phyloP scores from a whole-genome alignment of 352 stramenopile genomes.

The Pseudoperonospora humuli region DNA sequence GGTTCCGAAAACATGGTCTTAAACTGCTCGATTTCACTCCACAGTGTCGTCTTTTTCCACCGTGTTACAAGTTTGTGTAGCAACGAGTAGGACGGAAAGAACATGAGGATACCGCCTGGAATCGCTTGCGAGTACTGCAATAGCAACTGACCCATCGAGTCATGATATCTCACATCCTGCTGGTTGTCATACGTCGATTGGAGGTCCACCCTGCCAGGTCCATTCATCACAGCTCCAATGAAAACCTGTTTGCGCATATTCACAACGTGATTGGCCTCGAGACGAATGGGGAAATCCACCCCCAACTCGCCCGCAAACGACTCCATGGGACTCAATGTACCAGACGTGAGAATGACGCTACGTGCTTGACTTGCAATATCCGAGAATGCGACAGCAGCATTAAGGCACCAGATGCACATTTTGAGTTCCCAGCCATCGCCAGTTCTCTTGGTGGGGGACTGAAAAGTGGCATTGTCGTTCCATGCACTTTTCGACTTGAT shows the following conservation, averaged over 20 bases:
- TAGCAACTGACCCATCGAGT: constrained; percentile 70
- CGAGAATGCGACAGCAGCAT: constrained; percentile 75
- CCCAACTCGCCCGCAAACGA: constrained; percentile 81
- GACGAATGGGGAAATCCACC: constrained; percentile 66
- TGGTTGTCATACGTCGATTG: constrained; percentile 78
- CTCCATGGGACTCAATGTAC: constrained; percentile 82
- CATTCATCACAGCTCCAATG: constrained; percentile 62
- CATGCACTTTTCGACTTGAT: constrained; percentile 21
- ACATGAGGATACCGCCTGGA: constrained; percentile 78
- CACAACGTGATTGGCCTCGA: constrained; percentile 84
- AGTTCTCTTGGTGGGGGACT: constrained; percentile 21
- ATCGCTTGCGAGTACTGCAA: constrained; percentile 59
- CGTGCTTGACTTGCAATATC: constrained; percentile 58
- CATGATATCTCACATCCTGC: constrained; percentile 72
- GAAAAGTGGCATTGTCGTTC: constrained; percentile 17
- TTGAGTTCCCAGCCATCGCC: constrained; percentile 53
- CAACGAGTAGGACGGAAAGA: constrained; percentile 79
- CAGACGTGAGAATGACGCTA: constrained; percentile 78
- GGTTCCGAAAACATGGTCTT: constrained; percentile 69
- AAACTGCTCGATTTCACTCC: constrained; percentile 42
- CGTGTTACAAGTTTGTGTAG: constrained; percentile 60
- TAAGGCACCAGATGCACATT: constrained; percentile 83
- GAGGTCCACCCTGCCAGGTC: constrained; percentile 55
- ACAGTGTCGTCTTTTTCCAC: constrained; percentile 66
- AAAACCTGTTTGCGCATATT: constrained; percentile 85